Evolutionary conservation across 139 green algal species (phyloP).

Genomic region (Coelastrella sp.): DNA sequence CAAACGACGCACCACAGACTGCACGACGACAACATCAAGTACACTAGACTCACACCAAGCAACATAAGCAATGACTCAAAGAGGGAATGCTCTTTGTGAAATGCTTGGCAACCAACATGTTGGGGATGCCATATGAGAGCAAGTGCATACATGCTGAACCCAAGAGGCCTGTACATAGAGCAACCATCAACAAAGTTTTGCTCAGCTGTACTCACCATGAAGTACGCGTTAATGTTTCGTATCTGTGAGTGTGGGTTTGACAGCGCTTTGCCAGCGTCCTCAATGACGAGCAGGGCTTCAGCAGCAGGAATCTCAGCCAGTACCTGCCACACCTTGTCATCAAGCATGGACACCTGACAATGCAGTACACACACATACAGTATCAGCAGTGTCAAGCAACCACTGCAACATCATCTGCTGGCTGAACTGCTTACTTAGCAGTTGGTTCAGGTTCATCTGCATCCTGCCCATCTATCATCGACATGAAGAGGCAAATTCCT

Average conservation of each 20-base stretch:
- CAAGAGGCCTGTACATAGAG: too few relatives aligned
- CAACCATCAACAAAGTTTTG: neutral
- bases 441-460: too few relatives aligned
- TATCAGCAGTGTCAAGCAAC: neutral
- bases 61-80: neutral
- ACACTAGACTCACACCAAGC: too few relatives aligned
- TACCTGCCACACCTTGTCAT: constrained; percentile 61
- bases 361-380: neutral
- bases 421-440: too few relatives aligned
- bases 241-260: constrained; percentile 28
- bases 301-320: constrained; percentile 46
- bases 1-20: constrained; percentile 22
- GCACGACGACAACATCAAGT: too few relatives aligned
- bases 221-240: constrained; percentile 61
- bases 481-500: neutral
- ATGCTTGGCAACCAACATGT: too few relatives aligned
- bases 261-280: constrained; percentile 47
- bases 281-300: constrained; percentile 53
- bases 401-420: too few relatives aligned
- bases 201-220: constrained; percentile 48
- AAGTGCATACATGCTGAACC: too few relatives aligned
- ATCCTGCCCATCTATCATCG: too few relatives aligned
- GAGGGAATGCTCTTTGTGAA: too few relatives aligned
- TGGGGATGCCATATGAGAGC: too few relatives aligned
- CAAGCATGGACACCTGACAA: constrained; percentile 67